Base-by-base conservation (phyloP, 2,329 filamentous ascomycete species). In the Apiospora koreana region DNA sequence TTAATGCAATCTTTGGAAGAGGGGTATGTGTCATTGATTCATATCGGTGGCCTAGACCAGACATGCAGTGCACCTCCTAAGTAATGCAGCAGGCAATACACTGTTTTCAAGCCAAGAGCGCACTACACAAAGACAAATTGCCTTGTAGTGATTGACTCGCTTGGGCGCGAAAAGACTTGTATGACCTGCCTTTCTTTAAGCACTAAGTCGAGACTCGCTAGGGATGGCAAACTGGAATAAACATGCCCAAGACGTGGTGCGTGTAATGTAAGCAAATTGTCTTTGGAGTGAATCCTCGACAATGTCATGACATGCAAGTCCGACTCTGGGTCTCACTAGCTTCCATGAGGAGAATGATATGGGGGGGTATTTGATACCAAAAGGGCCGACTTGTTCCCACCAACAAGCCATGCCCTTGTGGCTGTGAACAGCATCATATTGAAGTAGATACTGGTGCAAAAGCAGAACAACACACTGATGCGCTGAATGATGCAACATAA, bases 311-410 rank as follows among this genome's bases (percentile, higher is more conserved):
- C n/a, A 38, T 18, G 48, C 9, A 38, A 62, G 54, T 7, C 54
- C 31, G 4, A 38, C 31, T 38, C 18, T 23, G 4, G 6, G 54
- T 38, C 54, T 62, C 9, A 31, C 54, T 62, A 14, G 18, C 54
- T 9, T n/a, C 31, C 54, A 62, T 38, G 54, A 38, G 9, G 28
- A 18, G 35, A 38, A 62, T 38, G 9, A 21, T 62, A 35, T 62
- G 28, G 18, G 31, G 54, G 54, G 54, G 54, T 62, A 62, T 62
- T 54, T 38, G 31, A 38, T 62, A 38, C 54, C 54, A 62, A 62
- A 38, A 62, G 21, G 28, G 54, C 54, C 21, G 54, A 62, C 54
- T 38, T 62, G 54, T 62, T 62, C 54, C 54, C 54, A 62, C 54
- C 54, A 62, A 62, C 54, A 62, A 38, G 54, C 31, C 54, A 38